Percentiles rank a stretch among this genome's conserved stretches.
These are phyloP conservation scores for Chamaenerion angustifolium DNA, from an alignment of 345 rosid species.

Conservation along the genomic window DNA sequence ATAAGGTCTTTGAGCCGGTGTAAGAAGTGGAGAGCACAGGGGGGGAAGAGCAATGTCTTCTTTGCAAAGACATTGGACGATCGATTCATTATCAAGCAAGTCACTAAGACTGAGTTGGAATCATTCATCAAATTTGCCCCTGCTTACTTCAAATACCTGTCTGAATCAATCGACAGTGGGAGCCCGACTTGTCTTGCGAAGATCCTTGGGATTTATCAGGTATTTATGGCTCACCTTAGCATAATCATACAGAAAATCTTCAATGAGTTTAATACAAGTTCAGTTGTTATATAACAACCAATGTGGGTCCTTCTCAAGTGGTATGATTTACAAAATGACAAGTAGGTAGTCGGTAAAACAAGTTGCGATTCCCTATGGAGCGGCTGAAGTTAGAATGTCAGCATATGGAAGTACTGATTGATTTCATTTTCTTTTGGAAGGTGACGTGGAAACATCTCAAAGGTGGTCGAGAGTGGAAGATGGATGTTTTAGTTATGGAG, in stretches of 20 bases:
- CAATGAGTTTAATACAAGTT: no score
- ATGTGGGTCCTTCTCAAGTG: no score
- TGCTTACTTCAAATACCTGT: constrained; percentile 64
- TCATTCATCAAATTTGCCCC: constrained; percentile 87
- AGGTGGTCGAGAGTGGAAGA: constrained; percentile 77
- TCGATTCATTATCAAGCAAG: constrained; percentile 88
- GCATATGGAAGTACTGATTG: no score
- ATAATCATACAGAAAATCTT: no score
- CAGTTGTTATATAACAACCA: no score
- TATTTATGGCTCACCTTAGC: constrained; percentile 7
- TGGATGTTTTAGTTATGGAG: constrained; percentile 96
- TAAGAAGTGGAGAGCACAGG: constrained; percentile 98
- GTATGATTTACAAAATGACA: no score
- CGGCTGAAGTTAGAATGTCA: background rate
- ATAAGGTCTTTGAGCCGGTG: constrained; percentile 93
- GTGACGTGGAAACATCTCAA: constrained; percentile 60
- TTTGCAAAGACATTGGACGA: constrained; percentile 96
- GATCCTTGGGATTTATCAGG: constrained; percentile 96
- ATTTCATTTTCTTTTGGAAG: constrained; percentile 16
- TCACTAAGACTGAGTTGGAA: constrained; percentile 92
- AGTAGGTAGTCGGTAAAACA: no score
- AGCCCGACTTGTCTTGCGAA: constrained; percentile 97
- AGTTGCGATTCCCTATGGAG: no score
- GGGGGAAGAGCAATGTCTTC: constrained; percentile 99
- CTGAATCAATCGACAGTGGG: constrained; percentile 62